Evolutionary conservation across 768 basidiomycete genomes (phyloP), one percentile per base, ranked within the genome.

Genomic region (Thelephora aurantiotincta): DNA sequence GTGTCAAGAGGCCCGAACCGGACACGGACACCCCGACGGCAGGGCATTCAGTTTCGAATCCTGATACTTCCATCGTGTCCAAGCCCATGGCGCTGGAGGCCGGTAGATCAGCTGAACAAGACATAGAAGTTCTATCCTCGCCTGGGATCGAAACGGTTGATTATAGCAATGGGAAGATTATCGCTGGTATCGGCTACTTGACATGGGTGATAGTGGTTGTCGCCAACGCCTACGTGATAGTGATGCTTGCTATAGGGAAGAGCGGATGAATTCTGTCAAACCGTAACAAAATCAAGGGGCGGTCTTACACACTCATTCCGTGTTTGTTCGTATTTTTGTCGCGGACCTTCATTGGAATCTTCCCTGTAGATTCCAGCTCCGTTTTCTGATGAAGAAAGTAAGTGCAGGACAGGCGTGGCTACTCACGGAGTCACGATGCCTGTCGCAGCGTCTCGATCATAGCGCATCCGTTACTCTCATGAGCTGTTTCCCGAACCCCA

Each of bases 171-270:
- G 71, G 75, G 19, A 71, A 65, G 62, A 34, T 78, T 23, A 59
- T 70, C 35, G 77, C 67, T 13, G 50, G 51, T 4, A 33, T 83
- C 13, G 84, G 78, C 3, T 72, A 65, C 51, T 13, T 64, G 14
- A 75, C 90, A 26, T 89, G 80, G 71, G 54, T 79, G 11, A 53
- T 88, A 5, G 67, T 91, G 19, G 59, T 81, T 6, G 63, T 73
- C 6, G 89, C 88, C 22, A 90, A 93, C 55, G 56, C 74, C 26
- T 92, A 91, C 58, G 87, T 82, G 4, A 69, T 93, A 49, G 70
- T 78, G 11, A 71, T 71, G 35, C 63, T 90, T 37, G 73, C 61
- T 4, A 52, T 71, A 55, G 72, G 74, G 6, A 43, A 63, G 48
- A 54, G 51, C 16, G 33, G 20, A 2, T 22, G 23, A 49, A 30